Evolutionary conservation across 2,329 filamentous ascomycete species (phyloP), one percentile per base, ranked within the genome.

Genomic region (Didymella segeticola): DNA sequence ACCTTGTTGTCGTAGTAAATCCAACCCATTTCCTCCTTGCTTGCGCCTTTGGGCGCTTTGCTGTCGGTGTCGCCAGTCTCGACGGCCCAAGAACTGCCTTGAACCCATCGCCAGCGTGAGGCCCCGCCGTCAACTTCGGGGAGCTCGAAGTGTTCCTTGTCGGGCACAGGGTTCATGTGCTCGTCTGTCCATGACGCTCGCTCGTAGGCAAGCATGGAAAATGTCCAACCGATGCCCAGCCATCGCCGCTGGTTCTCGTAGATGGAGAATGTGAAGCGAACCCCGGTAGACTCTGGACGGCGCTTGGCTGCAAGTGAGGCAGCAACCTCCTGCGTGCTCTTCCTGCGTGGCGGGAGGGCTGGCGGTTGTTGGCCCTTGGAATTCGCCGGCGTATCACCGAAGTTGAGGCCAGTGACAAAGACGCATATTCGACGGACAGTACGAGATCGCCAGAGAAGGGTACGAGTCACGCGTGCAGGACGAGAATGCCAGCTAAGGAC

Each of bases 1-100:
- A 91, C 91, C 86, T 96, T 97, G 73, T 93, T 98, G 69, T 99
- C 95, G 71, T 97, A 99, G 75, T 95, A 99, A 30, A 96, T 91
- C 95, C 95, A 99, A 1, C 93, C 95, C 63, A 88, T 86, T 3
- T 80, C 78, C n/a, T 73, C 73, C 11, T 66, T 68, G 7, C 70
- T 68, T 11, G 56, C 64, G 6, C 62, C 66, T 22, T 76, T 87
- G 11, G 63, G 61, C 8, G 46, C 42, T 33, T 70, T 72, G 15
- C 55, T 56, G 26, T 73, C 69, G 12, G 66, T 58, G 15, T 82
- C 75, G 1, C 86, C 86, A 1, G 90, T 89, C 65, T 98, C 93
- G 22, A 98, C 87, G 47, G 86, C 85, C 95, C 95, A 99, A 50
- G 89, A 85, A 63, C 90, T 90, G 1, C 85, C 87, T n/a, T 88